Percentiles rank a stretch among this genome's conserved stretches.
Evolutionary conservation across 139 green algal species (phyloP).

Genomic region (Coelastrella sp.): DNA sequence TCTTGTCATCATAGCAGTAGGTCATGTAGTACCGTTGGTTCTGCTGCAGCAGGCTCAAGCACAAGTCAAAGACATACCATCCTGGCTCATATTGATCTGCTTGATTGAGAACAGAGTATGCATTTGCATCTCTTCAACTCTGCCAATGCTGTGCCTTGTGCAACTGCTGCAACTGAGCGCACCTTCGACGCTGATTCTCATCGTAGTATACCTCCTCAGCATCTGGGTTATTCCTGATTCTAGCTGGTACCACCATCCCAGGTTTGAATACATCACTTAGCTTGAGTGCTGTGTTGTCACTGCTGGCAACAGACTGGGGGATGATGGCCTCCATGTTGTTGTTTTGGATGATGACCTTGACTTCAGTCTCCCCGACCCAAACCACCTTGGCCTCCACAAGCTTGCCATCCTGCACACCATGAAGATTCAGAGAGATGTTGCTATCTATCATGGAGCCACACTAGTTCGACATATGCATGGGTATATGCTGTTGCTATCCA

Average conservation of each 20-base stretch:
- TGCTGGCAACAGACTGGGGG: not conserved
- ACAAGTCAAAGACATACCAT: too few species aligned
- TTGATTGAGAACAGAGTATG: too few species aligned
- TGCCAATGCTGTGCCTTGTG: too few species aligned
- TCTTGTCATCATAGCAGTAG: too few species aligned
- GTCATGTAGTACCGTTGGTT: not conserved
- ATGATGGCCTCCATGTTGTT: constrained; percentile 68
- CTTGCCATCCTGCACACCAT: constrained; percentile 11
- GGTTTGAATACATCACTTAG: constrained; percentile 13
- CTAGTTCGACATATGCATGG: too few species aligned
- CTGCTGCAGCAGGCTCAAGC: too few species aligned
- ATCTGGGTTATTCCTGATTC: constrained; percentile 5
- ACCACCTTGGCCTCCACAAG: constrained; percentile 45
- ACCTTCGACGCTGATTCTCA: constrained; percentile 11
- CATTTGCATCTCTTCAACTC: too few species aligned
- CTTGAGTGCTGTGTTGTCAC: not conserved
- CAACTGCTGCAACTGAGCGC: too few species aligned
- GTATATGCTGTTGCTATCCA: too few species aligned
- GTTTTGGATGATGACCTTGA: constrained; percentile 49
- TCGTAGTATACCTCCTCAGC: not conserved
- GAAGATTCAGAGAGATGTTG: not conserved
- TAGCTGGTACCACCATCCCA: constrained; percentile 6
- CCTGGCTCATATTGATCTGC: too few species aligned
- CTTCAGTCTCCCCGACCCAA: constrained; percentile 54
- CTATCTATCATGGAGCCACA: too few species aligned